Evolutionary conservation across 176 grass and related monocot species (phyloP).

Genomic region (Eleusine indica): DNA sequence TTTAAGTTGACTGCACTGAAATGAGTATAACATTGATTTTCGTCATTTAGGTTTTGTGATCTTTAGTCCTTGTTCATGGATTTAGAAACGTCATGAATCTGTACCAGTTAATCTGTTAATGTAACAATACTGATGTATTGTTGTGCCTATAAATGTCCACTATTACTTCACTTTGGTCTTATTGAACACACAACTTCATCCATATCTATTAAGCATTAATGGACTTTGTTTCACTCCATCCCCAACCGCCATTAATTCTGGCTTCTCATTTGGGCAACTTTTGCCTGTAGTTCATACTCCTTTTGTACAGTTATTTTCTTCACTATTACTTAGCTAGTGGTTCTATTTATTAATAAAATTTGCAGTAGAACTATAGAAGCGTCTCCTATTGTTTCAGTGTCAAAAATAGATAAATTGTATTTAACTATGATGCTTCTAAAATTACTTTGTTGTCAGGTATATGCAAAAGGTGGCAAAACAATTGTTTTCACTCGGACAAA

Average conservation of each 20-base stretch:
- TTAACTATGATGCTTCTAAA: conserved; percentile 2
- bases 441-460: conserved; percentile 58
- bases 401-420: background rate
- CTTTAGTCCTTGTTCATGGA: background rate
- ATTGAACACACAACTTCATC: conserved; percentile 3
- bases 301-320: background rate
- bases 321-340: background rate
- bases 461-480: conserved; percentile 99
- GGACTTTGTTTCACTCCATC: too few species aligned
- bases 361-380: background rate
- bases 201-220: background rate
- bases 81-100: conserved; percentile 1
- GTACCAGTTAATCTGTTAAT: conserved; percentile 7
- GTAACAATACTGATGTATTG: background rate
- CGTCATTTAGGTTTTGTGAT: background rate
- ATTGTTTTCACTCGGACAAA: conserved; percentile 97
- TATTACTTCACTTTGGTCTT: background rate
- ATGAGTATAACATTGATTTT: too few species aligned
- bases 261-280: background rate
- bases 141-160: background rate
- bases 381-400: background rate
- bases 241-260: background rate
- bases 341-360: background rate
- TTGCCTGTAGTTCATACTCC: background rate
- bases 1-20: too few species aligned